Conservation (phyloP, 495 filamentous ascomycete genomes). For the Arthonia radiata region DNA sequence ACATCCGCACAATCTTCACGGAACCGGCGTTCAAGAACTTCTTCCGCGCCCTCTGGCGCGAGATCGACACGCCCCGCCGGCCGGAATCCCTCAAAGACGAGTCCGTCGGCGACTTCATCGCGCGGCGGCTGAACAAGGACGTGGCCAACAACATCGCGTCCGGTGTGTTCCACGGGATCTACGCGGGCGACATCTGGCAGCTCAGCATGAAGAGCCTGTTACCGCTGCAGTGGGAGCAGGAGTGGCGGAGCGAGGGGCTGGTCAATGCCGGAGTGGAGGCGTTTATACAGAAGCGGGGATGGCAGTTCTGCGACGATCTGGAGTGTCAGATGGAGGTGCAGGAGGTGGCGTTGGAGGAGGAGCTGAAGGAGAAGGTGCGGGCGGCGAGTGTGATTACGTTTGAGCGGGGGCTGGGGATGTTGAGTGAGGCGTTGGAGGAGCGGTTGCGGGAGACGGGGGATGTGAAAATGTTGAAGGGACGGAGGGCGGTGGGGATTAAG, state of each 20-base stretch:
- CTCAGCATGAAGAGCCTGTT: slow-evolving; percentile 45
- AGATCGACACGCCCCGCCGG: slow-evolving; percentile 13
- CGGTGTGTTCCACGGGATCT: slow-evolving; percentile 68
- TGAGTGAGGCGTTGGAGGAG: slow-evolving; percentile 22
- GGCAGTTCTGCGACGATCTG: slow-evolving; percentile 1
- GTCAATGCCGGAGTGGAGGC: slow-evolving; percentile 5
- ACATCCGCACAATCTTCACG: slow-evolving; percentile 14
- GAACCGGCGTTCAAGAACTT: slow-evolving; percentile 41
- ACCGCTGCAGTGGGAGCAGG: slow-evolving; percentile 24
- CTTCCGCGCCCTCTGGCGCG: slow-evolving; percentile 16
- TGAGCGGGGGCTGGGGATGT: slow-evolving; percentile 28
- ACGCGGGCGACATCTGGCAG: slow-evolving; percentile 71
- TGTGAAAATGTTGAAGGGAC: slow-evolving; percentile 26
- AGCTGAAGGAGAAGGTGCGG: slow-evolving; percentile 4
- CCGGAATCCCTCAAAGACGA: slow-evolving; percentile 27
- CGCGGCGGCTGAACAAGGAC: slow-evolving; percentile 25
- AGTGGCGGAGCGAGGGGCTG: slow-evolving; percentile 17
- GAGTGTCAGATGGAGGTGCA: slow-evolving; percentile 5
- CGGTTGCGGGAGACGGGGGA: slow-evolving; percentile 21
- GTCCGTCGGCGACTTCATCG: slow-evolving; percentile 45
- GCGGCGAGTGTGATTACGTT: slow-evolving; percentile 32
- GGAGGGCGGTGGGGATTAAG: no score
- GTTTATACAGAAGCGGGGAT: no score
- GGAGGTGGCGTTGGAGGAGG: slow-evolving; percentile 8
- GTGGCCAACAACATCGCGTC: slow-evolving; percentile 55